Conservation (phyloP, 2,329 filamentous ascomycete species). For the Cryphonectria nitschkei region DNA sequence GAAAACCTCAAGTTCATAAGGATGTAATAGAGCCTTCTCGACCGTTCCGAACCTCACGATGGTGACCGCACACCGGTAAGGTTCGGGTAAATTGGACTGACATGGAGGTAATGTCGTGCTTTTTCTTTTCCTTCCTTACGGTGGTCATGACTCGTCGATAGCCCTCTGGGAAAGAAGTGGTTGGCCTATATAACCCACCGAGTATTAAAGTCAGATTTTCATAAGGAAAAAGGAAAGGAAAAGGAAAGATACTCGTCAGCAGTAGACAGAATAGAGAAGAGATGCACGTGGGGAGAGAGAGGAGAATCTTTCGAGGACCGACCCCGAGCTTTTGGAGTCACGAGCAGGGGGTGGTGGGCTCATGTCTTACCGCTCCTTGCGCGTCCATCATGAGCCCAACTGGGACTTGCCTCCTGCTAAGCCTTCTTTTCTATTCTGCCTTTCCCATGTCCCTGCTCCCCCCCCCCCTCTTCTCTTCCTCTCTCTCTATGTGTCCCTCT, state of each 20-base stretch:
- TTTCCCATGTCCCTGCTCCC: neutral
- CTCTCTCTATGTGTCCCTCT: neutral
- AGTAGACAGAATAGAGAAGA: neutral
- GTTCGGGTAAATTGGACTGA: neutral
- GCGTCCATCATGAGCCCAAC: conserved; percentile 4
- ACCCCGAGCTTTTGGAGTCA: neutral
- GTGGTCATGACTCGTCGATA: neutral
- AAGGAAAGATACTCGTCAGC: neutral
- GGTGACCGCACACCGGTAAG: neutral
- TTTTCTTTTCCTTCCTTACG: neutral
- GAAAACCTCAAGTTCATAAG: neutral
- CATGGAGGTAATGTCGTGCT: neutral
- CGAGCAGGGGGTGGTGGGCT: neutral
- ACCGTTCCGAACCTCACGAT: neutral
- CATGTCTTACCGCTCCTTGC: conserved; percentile 9
- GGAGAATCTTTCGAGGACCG: neutral
- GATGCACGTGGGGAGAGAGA: neutral
- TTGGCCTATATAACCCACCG: neutral
- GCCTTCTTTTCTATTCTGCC: neutral
- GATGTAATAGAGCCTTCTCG: neutral
- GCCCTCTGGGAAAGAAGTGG: neutral
- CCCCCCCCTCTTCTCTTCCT: neutral
- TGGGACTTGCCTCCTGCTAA: neutral
- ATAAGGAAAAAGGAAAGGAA: no score
- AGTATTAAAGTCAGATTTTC: neutral